Percentiles rank a stretch among this genome's conserved stretches.
These are phyloP conservation scores for Fusarium humuli DNA, from an alignment of 2,329 filamentous ascomycete genomes.

Conservation along the genomic window DNA sequence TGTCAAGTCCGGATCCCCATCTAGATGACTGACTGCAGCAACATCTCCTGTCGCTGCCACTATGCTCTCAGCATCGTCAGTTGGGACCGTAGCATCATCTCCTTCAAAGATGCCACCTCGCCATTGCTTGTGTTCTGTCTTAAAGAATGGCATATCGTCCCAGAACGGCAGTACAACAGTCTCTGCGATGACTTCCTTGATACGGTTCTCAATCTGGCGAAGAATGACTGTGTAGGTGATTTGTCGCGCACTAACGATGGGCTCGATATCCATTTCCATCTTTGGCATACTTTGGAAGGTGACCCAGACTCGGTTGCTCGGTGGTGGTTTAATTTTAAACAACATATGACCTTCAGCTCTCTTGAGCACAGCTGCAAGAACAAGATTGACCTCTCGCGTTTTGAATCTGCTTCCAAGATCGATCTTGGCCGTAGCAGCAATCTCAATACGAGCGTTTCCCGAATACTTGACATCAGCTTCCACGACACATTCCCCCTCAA, in stretches of 20 bases:
- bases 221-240: conserved; percentile 95
- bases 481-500: conserved; percentile 89
- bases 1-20: conserved; percentile 55
- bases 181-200: conserved; percentile 93
- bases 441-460: conserved; percentile 88
- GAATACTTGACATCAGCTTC: conserved; percentile 91
- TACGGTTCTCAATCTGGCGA: conserved; percentile 91
- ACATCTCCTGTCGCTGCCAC: conserved; percentile 58
- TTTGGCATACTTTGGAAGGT: conserved; percentile 94
- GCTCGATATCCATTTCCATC: conserved; percentile 93
- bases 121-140: conserved; percentile 80
- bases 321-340: conserved; percentile 91
- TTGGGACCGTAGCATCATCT: conserved; percentile 59
- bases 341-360: conserved; percentile 87
- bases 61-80: conserved; percentile 35
- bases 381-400: conserved; percentile 86
- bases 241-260: conserved; percentile 93
- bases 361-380: conserved; percentile 87
- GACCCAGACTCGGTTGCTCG: conserved; percentile 96
- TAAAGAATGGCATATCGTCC: conserved; percentile 94
- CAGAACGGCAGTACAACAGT: conserved; percentile 93
- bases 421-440: conserved; percentile 92
- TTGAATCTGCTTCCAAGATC: conserved; percentile 92
- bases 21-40: conserved; percentile 59
- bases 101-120: conserved; percentile 84